These are phyloP conservation scores for Lentinula edodes DNA, from an alignment of 768 basidiomycete species.

Conservation along the genomic window DNA sequence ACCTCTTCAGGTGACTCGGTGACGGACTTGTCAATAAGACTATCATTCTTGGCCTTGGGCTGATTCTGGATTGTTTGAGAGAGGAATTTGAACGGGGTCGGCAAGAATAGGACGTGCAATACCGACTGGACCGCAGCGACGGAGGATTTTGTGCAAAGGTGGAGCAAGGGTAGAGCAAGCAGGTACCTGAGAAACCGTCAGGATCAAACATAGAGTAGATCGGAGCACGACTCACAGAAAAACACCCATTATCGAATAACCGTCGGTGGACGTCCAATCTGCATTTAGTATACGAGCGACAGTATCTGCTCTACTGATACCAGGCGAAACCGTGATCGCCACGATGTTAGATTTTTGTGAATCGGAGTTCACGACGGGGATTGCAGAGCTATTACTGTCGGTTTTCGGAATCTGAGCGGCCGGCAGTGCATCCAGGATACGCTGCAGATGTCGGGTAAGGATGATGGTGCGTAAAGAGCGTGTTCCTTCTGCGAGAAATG, in stretches of 20 bases:
- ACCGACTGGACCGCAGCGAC: slow-evolving; percentile 62
- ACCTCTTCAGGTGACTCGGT: slow-evolving; percentile 45
- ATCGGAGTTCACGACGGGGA: slow-evolving; percentile 38
- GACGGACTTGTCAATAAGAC: slow-evolving; percentile 6
- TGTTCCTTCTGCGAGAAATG: slow-evolving; percentile 55
- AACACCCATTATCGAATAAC: slow-evolving; percentile 37
- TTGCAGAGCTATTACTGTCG: slow-evolving; percentile 25
- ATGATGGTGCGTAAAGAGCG: slow-evolving; percentile 59
- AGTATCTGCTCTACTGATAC: slow-evolving; percentile 68
- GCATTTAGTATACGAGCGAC: slow-evolving; percentile 51
- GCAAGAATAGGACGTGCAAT: slow-evolving; percentile 78
- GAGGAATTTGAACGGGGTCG: slow-evolving; percentile 66
- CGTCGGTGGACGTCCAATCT: slow-evolving; percentile 30
- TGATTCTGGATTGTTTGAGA: slow-evolving; percentile 11
- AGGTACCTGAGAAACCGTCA: slow-evolving; percentile 46
- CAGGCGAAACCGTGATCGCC: slow-evolving; percentile 68
- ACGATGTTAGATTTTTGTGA: slow-evolving; percentile 69
- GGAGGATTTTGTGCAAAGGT: slow-evolving; percentile 67
- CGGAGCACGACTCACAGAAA: slow-evolving; percentile 37
- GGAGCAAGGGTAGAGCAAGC: slow-evolving; percentile 58
- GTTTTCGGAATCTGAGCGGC: slow-evolving; percentile 48
- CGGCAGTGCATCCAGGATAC: slow-evolving; percentile 78
- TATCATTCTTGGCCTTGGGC: slow-evolving; percentile 6
- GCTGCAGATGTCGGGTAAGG: slow-evolving; percentile 76
- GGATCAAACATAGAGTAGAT: slow-evolving; percentile 18